A percentile compares a stretch with the other conserved stretches of the same genome.
These are phyloP conservation scores for Aspergillus calidoustus DNA, from an alignment of 2,329 filamentous ascomycete species.

Conservation along the genomic window DNA sequence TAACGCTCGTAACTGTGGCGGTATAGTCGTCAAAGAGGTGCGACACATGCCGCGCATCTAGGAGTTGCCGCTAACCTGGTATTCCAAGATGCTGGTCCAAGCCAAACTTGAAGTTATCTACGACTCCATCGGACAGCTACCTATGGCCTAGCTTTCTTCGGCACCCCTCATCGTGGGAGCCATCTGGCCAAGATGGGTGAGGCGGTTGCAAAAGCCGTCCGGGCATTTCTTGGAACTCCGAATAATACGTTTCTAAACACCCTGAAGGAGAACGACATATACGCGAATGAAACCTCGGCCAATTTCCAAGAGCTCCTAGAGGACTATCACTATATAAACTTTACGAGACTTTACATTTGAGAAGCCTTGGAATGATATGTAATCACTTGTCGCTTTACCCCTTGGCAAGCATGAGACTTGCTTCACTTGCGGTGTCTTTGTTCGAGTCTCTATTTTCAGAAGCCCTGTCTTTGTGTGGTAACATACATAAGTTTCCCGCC, in stretches of 20 bases:
- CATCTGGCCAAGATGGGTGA: slow-evolving; percentile 24
- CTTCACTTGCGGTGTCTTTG: neutral
- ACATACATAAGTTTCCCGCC: neutral
- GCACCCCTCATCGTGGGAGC: slow-evolving; percentile 31
- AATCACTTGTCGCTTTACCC: neutral
- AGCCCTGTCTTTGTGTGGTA: neutral
- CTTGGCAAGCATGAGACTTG: neutral
- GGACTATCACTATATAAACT: slow-evolving; percentile 21
- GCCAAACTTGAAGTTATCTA: slow-evolving; percentile 22
- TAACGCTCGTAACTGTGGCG: slow-evolving; percentile 34
- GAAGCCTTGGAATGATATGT: slow-evolving; percentile 21
- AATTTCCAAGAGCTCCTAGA: slow-evolving; percentile 22
- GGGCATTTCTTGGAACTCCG: slow-evolving; percentile 20
- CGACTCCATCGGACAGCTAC: slow-evolving; percentile 24
- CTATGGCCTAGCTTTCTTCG: slow-evolving; percentile 30
- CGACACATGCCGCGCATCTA: neutral
- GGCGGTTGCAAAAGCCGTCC: slow-evolving; percentile 25
- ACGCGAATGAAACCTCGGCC: slow-evolving; percentile 19
- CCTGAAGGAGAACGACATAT: slow-evolving; percentile 25
- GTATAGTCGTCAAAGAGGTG: slow-evolving; percentile 36
- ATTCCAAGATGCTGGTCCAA: slow-evolving; percentile 21
- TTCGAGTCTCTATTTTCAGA: neutral
- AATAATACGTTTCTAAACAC: slow-evolving; percentile 29
- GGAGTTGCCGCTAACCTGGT: neutral
- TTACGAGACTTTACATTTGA: slow-evolving; percentile 22